Percentiles rank a stretch among this genome's conserved stretches.
Conservation (phyloP, 768 basidiomycete genomes). For the Pleurotus citrinopileatus region DNA sequence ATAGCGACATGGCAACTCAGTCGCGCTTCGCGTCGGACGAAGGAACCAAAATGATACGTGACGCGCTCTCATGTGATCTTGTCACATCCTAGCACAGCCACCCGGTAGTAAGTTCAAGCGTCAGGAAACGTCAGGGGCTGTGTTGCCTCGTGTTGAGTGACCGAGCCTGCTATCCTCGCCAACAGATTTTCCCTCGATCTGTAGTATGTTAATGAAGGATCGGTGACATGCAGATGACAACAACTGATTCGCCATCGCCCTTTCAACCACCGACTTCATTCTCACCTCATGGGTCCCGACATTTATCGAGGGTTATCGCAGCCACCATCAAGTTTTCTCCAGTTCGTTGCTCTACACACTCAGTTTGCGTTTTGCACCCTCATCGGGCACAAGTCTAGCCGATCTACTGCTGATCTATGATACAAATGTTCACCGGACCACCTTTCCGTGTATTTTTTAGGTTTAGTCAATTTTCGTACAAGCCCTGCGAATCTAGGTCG, state of each 20-base stretch:
- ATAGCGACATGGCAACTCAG: not conserved
- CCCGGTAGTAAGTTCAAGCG: not conserved
- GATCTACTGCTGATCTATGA: not conserved
- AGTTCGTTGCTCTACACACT: not conserved
- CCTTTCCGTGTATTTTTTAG: not conserved
- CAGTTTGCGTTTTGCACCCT: not conserved
- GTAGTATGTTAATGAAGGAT: not conserved
- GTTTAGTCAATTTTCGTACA: not conserved
- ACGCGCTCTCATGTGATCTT: no score
- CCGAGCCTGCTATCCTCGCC: not conserved
- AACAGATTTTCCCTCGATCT: conserved; percentile 1
- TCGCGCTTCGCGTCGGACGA: no score
- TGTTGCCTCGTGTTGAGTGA: not conserved
- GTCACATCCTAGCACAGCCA: not conserved
- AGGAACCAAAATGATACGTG: not conserved
- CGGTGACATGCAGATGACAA: not conserved
- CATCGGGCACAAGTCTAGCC: not conserved
- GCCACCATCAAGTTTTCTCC: not conserved
- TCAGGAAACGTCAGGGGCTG: not conserved
- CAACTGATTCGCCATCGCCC: not conserved
- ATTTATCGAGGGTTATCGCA: not conserved
- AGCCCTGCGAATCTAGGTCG: not conserved
- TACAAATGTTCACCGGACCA: not conserved
- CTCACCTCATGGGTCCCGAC: not conserved
- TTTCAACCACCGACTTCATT: not conserved